Conservation (phyloP, 176 grass and related monocot species). For the Avena eriantha region DNA sequence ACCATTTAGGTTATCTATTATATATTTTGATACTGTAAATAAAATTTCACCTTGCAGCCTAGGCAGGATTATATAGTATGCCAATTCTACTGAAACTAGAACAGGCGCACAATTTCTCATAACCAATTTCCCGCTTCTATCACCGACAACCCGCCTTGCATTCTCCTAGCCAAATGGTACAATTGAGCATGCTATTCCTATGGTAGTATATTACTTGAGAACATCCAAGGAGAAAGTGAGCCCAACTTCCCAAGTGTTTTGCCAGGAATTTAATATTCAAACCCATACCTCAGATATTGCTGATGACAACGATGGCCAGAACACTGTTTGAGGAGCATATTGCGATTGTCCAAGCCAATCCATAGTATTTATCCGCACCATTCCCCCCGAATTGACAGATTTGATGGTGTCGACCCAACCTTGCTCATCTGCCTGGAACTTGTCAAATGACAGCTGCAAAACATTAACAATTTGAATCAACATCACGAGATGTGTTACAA, state of each 20-base stretch:
- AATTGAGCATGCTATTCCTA: not conserved
- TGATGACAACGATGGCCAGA: constrained; percentile 78
- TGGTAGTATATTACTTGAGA: not conserved
- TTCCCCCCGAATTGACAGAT: constrained; percentile 71
- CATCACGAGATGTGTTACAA: not conserved
- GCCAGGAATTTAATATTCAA: not conserved
- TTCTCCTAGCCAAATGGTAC: not conserved
- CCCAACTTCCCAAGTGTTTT: not conserved
- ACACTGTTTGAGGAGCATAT: constrained; percentile 66
- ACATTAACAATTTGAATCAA: constrained; percentile 35
- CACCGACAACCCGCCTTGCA: not conserved
- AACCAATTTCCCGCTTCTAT: not conserved
- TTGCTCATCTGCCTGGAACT: constrained; percentile 92
- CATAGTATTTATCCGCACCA: constrained; percentile 83
- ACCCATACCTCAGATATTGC: constrained; percentile 79
- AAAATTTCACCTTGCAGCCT: not conserved
- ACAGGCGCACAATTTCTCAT: not conserved
- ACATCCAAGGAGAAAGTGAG: not conserved
- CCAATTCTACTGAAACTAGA: constrained; percentile 5
- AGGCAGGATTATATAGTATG: not conserved
- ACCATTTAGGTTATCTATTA: not conserved
- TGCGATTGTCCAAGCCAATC: constrained; percentile 93
- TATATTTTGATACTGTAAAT: not conserved
- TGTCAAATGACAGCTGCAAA: constrained; percentile 77
- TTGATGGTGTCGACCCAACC: constrained; percentile 90